Percentiles rank a stretch among this genome's conserved stretches.
phyloP scores from a whole-genome alignment of 495 filamentous ascomycete genomes.

The Platismatia glauca region DNA sequence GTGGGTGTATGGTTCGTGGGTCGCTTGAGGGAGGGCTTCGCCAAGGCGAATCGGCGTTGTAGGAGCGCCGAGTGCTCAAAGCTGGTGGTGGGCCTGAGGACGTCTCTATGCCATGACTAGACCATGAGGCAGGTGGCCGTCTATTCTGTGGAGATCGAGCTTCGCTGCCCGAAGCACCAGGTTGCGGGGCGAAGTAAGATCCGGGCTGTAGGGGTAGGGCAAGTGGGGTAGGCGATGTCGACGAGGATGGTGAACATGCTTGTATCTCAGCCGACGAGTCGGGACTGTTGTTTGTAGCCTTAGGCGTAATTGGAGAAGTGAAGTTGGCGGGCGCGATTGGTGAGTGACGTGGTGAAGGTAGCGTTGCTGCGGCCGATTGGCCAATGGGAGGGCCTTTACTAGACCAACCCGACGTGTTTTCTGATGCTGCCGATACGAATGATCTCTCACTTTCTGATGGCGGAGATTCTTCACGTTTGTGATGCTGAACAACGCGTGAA shows the following conservation, averaged over 20 bases:
- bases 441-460: slow-evolving; percentile 19
- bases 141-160: slow-evolving; percentile 27
- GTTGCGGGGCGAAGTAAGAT: slow-evolving; percentile 31
- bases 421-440: slow-evolving; percentile 21
- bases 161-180: slow-evolving; percentile 25
- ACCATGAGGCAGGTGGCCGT: slow-evolving; percentile 35
- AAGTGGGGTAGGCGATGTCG: slow-evolving; percentile 7
- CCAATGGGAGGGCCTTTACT: slow-evolving; percentile 9
- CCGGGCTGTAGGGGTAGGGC: background rate
- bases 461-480: slow-evolving; percentile 11
- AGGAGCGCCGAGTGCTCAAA: slow-evolving; percentile 36
- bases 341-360: slow-evolving; percentile 15
- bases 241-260: slow-evolving; percentile 12
- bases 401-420: slow-evolving; percentile 12
- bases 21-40: slow-evolving; percentile 7
- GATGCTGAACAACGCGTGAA: slow-evolving; percentile 10
- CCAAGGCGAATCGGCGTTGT: slow-evolving; percentile 22
- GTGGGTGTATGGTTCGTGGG: background rate
- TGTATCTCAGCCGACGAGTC: background rate
- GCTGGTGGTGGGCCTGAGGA: slow-evolving; percentile 37
- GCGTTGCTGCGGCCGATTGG: slow-evolving; percentile 11
- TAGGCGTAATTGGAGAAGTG: background rate
- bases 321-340: slow-evolving; percentile 7
- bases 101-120: slow-evolving; percentile 37
- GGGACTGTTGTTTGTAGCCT: background rate